These are phyloP conservation scores for Linum trigynum DNA, from an alignment of 345 rosid species.

Conservation along the genomic window DNA sequence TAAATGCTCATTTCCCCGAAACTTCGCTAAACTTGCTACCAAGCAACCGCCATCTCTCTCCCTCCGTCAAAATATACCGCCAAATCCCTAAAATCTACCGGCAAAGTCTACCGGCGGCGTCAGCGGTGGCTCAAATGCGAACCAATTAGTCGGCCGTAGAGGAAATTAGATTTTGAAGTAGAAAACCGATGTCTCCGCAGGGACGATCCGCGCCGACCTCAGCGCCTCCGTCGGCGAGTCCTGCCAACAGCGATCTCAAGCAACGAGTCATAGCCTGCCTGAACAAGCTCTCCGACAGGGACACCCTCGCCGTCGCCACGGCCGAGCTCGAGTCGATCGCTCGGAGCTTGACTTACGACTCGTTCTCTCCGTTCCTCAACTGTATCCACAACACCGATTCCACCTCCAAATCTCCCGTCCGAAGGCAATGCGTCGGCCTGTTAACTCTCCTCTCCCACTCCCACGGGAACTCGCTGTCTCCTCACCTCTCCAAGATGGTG, in stretches of 20 bases:
- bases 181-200: constrained; percentile 29
- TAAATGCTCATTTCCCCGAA: not conserved
- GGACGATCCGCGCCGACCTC: constrained; percentile 25
- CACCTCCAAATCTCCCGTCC: constrained; percentile 57
- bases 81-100: no score
- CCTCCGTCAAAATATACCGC: not conserved
- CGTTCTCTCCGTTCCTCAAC: constrained; percentile 56
- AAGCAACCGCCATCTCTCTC: constrained; percentile 5
- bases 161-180: not conserved
- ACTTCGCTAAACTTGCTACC: constrained; percentile 1
- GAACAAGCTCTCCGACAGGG: constrained; percentile 90
- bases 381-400: constrained; percentile 74
- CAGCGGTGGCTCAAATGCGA: not conserved
- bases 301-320: constrained; percentile 67
- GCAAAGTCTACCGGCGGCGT: no score
- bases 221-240: constrained; percentile 19
- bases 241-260: constrained; percentile 37
- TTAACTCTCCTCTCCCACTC: constrained; percentile 62
- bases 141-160: no score
- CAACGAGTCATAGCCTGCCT: constrained; percentile 73
- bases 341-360: constrained; percentile 35
- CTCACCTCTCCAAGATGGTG: constrained; percentile 70
- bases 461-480: constrained; percentile 63
- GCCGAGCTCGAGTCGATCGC: constrained; percentile 83
- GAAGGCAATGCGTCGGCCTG: constrained; percentile 68